A percentile compares a stretch with the other conserved stretches of the same genome.
Evolutionary conservation across 495 filamentous ascomycete species (phyloP).

Genomic region (Cercophora samala): DNA sequence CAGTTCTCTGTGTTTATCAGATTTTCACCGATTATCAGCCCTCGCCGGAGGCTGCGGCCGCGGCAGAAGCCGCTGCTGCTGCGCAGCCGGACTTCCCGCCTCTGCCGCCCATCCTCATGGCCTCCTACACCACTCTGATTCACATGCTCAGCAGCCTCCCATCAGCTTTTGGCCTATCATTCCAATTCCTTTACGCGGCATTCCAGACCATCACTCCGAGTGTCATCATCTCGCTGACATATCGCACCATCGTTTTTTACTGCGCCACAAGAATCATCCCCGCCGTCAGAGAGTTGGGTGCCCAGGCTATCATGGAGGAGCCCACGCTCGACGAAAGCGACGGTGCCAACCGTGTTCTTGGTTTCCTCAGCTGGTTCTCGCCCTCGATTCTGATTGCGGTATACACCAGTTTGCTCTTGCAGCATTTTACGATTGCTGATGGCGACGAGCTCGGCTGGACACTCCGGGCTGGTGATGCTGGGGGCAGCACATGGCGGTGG

Average conservation of each 20-base stretch:
- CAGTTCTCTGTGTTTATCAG: conserved; percentile 96
- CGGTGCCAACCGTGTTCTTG: conserved; percentile 71
- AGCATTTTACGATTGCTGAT: conserved; percentile 80
- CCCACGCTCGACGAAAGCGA: conserved; percentile 81
- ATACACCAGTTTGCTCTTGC: conserved; percentile 94
- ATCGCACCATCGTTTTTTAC: conserved; percentile 91
- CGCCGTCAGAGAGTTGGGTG: conserved; percentile 80
- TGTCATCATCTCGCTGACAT: conserved; percentile 88
- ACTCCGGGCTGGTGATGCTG: conserved; percentile 68
- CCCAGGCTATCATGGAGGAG: conserved; percentile 75
- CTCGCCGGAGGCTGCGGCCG: conserved; percentile 56
- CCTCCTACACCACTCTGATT: conserved; percentile 88
- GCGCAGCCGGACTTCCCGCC: conserved; percentile 82
- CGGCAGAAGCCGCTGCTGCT: conserved; percentile 44
- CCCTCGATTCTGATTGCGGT: conserved; percentile 90
- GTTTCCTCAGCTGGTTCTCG: conserved; percentile 84
- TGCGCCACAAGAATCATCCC: conserved; percentile 95
- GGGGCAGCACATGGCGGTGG: conserved; percentile 89
- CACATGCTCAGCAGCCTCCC: conserved; percentile 81
- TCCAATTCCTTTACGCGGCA: conserved; percentile 83
- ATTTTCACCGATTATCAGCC: conserved; percentile 98
- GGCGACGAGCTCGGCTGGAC: conserved; percentile 79
- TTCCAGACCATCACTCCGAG: conserved; percentile 91
- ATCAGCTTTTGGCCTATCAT: conserved; percentile 74
- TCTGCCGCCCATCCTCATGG: conserved; percentile 95